These are phyloP conservation scores for Halophytophthora polymorphica DNA, from an alignment of 352 stramenopile genomes.

Conservation along the genomic window DNA sequence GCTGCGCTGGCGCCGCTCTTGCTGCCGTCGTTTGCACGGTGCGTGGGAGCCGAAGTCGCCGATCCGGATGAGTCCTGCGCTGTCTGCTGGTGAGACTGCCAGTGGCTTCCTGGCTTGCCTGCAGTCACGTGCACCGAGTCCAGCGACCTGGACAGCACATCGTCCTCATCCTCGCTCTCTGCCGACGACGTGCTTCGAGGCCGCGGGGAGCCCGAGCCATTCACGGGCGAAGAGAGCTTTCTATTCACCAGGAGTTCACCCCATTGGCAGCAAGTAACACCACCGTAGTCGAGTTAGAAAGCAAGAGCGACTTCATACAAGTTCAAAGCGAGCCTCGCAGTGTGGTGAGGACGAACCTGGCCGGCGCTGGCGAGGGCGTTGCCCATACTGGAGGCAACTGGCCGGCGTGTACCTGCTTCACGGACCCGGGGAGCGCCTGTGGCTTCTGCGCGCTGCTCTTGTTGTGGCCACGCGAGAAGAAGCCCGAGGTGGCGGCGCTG, in stretches of 20 bases:
- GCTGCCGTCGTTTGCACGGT: constrained; percentile 5
- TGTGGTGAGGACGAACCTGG: constrained; percentile 21
- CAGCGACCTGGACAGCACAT: constrained; percentile 17
- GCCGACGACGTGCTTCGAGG: constrained; percentile 16
- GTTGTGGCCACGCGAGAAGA: constrained; percentile 53
- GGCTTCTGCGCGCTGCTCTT: constrained; percentile 35
- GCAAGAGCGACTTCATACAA: neutral
- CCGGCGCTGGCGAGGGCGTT: constrained; percentile 51
- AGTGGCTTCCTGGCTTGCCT: constrained; percentile 13
- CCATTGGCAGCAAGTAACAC: neutral
- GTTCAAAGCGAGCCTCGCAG: neutral
- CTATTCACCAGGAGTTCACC: constrained; percentile 14
- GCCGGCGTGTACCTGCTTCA: constrained; percentile 69
- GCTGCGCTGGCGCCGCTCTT: constrained; percentile 7
- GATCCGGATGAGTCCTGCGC: constrained; percentile 14
- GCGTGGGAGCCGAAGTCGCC: neutral
- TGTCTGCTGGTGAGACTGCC: constrained; percentile 21
- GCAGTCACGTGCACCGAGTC: constrained; percentile 10
- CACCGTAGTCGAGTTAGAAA: constrained; percentile 1
- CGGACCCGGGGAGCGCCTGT: constrained; percentile 58
- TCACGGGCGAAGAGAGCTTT: constrained; percentile 33
- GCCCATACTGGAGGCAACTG: constrained; percentile 79
- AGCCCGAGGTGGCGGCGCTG: constrained; percentile 52
- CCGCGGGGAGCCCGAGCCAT: constrained; percentile 13
- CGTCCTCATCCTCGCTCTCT: constrained; percentile 27